A percentile compares a stretch with the other conserved stretches of the same genome.
These are phyloP conservation scores for Malassezia dermatis DNA, from an alignment of 1,284 basidiomycete species.

Conservation along the genomic window DNA sequence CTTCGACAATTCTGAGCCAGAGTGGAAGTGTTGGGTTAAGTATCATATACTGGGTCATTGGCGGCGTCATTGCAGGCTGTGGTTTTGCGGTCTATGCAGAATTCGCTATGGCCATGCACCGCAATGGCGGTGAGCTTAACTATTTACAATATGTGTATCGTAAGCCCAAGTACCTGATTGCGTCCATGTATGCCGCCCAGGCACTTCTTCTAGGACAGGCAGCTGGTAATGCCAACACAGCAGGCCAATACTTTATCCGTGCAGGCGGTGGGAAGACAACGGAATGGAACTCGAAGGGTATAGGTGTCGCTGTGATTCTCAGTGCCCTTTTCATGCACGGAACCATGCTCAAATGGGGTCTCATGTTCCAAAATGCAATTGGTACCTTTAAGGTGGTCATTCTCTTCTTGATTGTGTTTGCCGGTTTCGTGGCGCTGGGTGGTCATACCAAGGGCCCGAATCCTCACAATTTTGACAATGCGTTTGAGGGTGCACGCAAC, in stretches of 20 bases:
- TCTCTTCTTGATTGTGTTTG: constrained; percentile 55
- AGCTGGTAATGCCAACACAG: constrained; percentile 57
- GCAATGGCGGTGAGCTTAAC: constrained; percentile 64
- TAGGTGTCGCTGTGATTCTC: constrained; percentile 55
- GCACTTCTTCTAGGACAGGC: constrained; percentile 58
- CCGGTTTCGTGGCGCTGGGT: constrained; percentile 55
- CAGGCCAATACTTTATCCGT: constrained; percentile 53
- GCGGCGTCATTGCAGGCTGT: constrained; percentile 55
- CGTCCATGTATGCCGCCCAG: constrained; percentile 58
- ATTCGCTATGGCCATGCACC: constrained; percentile 60
- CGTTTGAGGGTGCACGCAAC: constrained; percentile 53
- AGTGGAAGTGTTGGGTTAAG: constrained; percentile 56
- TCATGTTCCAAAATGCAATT: constrained; percentile 59
- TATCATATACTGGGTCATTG: constrained; percentile 59
- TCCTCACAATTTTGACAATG: constrained; percentile 53
- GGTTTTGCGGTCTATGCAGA: constrained; percentile 60
- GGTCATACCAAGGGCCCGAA: constrained; percentile 51
- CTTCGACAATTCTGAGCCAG: constrained; percentile 59
- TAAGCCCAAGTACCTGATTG: constrained; percentile 57
- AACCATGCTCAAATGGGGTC: constrained; percentile 54
- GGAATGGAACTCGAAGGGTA: constrained; percentile 55
- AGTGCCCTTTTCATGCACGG: constrained; percentile 54
- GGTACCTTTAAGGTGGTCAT: constrained; percentile 60
- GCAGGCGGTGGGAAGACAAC: constrained; percentile 50
- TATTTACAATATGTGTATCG: constrained; percentile 64